Evolutionary conservation across 805 yeast species (phyloP).

Genomic region (Spathaspora arborariae): DNA sequence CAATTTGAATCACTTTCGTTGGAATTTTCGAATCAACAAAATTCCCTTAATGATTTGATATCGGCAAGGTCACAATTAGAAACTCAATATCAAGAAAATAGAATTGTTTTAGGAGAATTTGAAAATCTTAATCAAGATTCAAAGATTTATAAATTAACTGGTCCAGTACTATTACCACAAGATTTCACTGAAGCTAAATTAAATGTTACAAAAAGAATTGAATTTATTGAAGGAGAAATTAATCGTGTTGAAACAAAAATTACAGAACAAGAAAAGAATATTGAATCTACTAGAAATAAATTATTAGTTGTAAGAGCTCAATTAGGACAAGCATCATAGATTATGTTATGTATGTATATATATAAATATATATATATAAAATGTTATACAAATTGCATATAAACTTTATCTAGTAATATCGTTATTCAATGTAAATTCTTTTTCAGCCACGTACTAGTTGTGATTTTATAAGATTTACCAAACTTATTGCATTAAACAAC

Average conservation of each 20-base stretch:
- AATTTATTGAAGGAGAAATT: conserved; percentile 79
- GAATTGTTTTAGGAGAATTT: conserved; percentile 83
- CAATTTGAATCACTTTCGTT: conserved; percentile 43
- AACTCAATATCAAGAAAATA: conserved; percentile 91
- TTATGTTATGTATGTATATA: too few species aligned
- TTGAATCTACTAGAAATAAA: conserved; percentile 59
- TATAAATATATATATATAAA: background rate
- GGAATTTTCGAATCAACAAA: conserved; percentile 45
- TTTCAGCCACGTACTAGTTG: conserved; percentile 61
- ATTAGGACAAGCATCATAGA: conserved; percentile 1
- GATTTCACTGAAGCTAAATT: conserved; percentile 75
- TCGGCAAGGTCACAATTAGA: conserved; percentile 82
- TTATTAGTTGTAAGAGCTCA: conserved; percentile 41
- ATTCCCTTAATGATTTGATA: conserved; percentile 49
- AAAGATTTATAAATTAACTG: conserved; percentile 83
- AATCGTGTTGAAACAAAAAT: conserved; percentile 68
- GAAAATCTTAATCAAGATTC: conserved; percentile 59
- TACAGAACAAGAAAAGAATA: conserved; percentile 36
- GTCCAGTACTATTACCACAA: conserved; percentile 89
- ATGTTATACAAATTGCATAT: background rate
- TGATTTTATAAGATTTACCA: conserved; percentile 65
- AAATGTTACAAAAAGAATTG: conserved; percentile 86
- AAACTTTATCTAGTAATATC: background rate
- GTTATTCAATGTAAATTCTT: background rate
- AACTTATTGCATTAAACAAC: conserved; percentile 60